phyloP scores from a whole-genome alignment of 179 eudicot species.

The Drosera spatulata region DNA sequence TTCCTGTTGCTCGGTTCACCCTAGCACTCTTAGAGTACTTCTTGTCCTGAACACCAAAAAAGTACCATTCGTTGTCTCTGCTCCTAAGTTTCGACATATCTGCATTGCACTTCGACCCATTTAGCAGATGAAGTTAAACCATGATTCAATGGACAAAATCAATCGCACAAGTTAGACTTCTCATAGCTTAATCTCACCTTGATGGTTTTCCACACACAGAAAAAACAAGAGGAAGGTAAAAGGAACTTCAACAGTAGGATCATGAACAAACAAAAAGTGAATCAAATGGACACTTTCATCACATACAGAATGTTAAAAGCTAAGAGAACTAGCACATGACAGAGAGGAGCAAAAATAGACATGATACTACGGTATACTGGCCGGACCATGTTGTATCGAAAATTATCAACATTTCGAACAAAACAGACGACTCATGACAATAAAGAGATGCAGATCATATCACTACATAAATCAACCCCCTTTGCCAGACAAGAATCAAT shows the following conservation, averaged over 20 bases:
- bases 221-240: too few relatives aligned
- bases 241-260: too few relatives aligned
- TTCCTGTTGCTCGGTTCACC: slow-evolving; percentile 87
- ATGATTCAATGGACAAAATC: background rate
- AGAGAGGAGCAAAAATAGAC: background rate
- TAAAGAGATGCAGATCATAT: background rate
- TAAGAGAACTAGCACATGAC: background rate
- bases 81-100: slow-evolving; percentile 73
- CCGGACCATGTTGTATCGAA: background rate
- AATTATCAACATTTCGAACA: background rate
- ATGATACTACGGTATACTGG: background rate
- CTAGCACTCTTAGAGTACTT: slow-evolving; percentile 91
- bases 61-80: slow-evolving; percentile 94
- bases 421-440: background rate
- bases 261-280: too few relatives aligned
- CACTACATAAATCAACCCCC: background rate
- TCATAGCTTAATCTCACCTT: background rate
- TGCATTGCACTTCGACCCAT: slow-evolving; percentile 8
- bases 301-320: too few relatives aligned
- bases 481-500: background rate
- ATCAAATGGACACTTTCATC: too few relatives aligned
- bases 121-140: background rate
- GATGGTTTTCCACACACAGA: too few relatives aligned
- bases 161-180: background rate
- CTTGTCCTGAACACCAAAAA: slow-evolving; percentile 89